These are phyloP conservation scores for Pholiota molesta DNA, from an alignment of 768 basidiomycete genomes.

Conservation along the genomic window DNA sequence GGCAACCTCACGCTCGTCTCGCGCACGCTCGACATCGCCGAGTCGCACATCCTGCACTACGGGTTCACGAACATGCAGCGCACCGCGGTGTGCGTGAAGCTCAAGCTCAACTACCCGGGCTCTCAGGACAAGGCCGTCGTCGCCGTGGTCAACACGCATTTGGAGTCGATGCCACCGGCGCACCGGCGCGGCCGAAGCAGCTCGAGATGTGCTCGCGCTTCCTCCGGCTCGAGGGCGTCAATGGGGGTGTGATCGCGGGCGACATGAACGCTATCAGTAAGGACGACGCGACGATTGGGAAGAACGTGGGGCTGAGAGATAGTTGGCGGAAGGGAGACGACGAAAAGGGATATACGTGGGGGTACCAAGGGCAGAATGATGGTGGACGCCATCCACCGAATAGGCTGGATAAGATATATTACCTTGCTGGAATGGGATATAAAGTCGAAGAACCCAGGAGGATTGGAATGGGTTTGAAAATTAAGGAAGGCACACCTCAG, in stretches of 20 bases:
- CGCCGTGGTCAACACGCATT: slow-evolving; percentile 72
- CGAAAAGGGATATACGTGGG: slow-evolving; percentile 66
- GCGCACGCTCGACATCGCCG: slow-evolving; percentile 51
- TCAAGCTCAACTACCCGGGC: slow-evolving; percentile 23
- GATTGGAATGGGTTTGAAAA: slow-evolving; percentile 60
- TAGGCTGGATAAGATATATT: slow-evolving; percentile 71
- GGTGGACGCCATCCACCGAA: slow-evolving; percentile 46
- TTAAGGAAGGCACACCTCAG: slow-evolving; percentile 30
- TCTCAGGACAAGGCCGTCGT: slow-evolving; percentile 44
- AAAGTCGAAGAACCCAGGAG: slow-evolving; percentile 54
- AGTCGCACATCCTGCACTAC: slow-evolving; percentile 55
- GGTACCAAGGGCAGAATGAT: slow-evolving; percentile 53
- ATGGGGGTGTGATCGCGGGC: slow-evolving; percentile 66
- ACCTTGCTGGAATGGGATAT: slow-evolving; percentile 49
- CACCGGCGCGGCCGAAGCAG: slow-evolving; percentile 48
- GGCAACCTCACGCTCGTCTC: slow-evolving; percentile 77
- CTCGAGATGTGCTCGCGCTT: slow-evolving; percentile 52
- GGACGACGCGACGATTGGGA: slow-evolving; percentile 45
- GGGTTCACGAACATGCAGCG: slow-evolving; percentile 52
- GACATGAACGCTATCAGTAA: slow-evolving; percentile 72
- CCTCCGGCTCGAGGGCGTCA: slow-evolving; percentile 48
- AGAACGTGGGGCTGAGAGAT: slow-evolving; percentile 54
- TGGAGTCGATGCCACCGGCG: slow-evolving; percentile 64
- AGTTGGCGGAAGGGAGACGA: slow-evolving; percentile 55
- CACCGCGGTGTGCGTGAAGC: slow-evolving; percentile 47